Evolutionary conservation across 441 rosid genomes (phyloP).

Genomic region (Erysimum cheiri): DNA sequence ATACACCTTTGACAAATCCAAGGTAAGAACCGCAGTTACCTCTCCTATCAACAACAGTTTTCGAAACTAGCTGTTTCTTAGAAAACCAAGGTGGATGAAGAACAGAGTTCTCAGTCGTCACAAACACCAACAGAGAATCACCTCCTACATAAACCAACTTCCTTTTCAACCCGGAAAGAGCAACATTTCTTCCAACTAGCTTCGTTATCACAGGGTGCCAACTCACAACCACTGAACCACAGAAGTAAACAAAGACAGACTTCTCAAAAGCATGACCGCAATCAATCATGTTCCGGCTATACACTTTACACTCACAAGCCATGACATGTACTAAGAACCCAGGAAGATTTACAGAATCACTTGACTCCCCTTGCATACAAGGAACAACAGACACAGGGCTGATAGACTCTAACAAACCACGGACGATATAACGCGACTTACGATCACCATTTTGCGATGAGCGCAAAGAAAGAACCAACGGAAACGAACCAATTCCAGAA

Average conservation of each 20-base stretch:
- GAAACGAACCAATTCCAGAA: slow-evolving; percentile 53
- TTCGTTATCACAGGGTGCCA: slow-evolving; percentile 83
- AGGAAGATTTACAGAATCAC: slow-evolving; percentile 48
- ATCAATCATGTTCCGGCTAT: slow-evolving; percentile 39
- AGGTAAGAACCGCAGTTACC: slow-evolving; percentile 66
- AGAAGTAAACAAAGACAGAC: slow-evolving; percentile 62
- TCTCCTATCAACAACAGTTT: slow-evolving; percentile 47
- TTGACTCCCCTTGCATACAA: slow-evolving; percentile 42
- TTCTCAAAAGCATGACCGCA: slow-evolving; percentile 52
- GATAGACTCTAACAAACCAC: slow-evolving; percentile 65
- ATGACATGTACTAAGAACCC: slow-evolving; percentile 67
- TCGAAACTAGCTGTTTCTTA: slow-evolving; percentile 44
- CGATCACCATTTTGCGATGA: slow-evolving; percentile 30
- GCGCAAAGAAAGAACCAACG: slow-evolving; percentile 45
- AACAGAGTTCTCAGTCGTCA: slow-evolving; percentile 58
- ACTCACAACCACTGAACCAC: slow-evolving; percentile 55
- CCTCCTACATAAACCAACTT: slow-evolving; percentile 63
- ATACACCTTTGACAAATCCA: slow-evolving; percentile 72
- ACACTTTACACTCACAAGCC: slow-evolving; percentile 66
- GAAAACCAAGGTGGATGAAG: slow-evolving; percentile 51
- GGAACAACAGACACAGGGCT: slow-evolving; percentile 80
- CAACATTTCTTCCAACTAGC: slow-evolving; percentile 61
- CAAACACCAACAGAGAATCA: slow-evolving; percentile 65
- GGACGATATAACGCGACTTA: slow-evolving; percentile 54
- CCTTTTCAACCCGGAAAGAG: slow-evolving; percentile 65